Conservation (phyloP, 305 asterid genomes). For the Galium porrigens region DNA sequence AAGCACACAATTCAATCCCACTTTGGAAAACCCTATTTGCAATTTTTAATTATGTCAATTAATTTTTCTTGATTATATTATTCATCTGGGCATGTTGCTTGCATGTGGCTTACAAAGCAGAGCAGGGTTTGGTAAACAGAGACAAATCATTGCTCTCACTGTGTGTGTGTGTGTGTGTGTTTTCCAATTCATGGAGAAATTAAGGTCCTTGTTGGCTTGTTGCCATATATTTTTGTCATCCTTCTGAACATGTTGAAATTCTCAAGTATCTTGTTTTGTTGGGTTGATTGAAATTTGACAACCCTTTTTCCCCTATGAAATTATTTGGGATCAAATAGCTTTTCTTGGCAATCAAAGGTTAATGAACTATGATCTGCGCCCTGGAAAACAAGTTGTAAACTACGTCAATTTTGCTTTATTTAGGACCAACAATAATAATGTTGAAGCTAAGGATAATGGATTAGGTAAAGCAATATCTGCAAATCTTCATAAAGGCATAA, state of each 20-base stretch:
- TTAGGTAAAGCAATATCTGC: neutral
- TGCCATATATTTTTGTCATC: slow-evolving; percentile 10
- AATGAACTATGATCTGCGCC: neutral
- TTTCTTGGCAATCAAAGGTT: neutral
- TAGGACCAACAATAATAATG: neutral
- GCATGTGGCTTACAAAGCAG: slow-evolving; percentile 22
- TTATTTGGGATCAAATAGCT: slow-evolving; percentile 2
- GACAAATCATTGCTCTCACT: slow-evolving; percentile 10
- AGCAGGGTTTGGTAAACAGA: slow-evolving; percentile 17
- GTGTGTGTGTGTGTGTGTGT: neutral
- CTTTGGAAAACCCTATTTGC: slow-evolving; percentile 4
- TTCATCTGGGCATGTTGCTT: slow-evolving; percentile 20
- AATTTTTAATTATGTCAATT: neutral
- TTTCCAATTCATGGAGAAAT: neutral
- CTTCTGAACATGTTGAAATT: slow-evolving; percentile 19
- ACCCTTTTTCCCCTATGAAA: slow-evolving; percentile 2
- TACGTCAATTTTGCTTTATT: neutral
- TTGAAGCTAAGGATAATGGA: neutral
- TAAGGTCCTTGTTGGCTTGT: slow-evolving; percentile 9
- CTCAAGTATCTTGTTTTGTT: slow-evolving; percentile 3
- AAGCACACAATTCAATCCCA: slow-evolving; percentile 3
- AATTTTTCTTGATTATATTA: slow-evolving; percentile 5
- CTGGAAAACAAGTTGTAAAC: neutral
- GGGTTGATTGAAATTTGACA: slow-evolving; percentile 3
- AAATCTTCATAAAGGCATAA: neutral